Base-by-base conservation (phyloP, 2,329 filamentous ascomycete species). In the Alternaria hordeiaustralica region DNA sequence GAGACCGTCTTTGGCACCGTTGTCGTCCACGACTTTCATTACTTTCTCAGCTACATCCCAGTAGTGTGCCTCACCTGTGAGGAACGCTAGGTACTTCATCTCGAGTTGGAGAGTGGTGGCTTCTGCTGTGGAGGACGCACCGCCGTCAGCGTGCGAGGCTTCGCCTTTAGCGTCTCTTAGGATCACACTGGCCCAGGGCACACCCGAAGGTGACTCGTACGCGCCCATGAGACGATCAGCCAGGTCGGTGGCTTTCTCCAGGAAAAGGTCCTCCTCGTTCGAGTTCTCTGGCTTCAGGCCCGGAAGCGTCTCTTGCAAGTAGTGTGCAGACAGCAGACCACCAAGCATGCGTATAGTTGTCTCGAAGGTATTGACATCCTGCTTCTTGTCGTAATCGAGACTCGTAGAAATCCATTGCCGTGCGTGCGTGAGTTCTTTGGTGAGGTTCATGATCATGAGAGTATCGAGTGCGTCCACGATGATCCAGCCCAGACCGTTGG, bases 301-400 rank as follows among this genome's bases (percentile, higher is more conserved):
- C 0, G 94, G 93, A 70, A 90, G 95, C 58, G 88, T 87, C 23
- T 88, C 96, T 21, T 94, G 95, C n/a, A 99, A 86, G 80, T 98
- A 98, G 79, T 99, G 94, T 10, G 96, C 96, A 2, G 94, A 94
- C 33, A 99, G 85, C 45, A 99, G 84, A 11, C 96, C 96, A 15
- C 96, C 96, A 54, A 99, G 85, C 94, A 98, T 98, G 56, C 96
- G 92, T 73, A 98, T 98, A 0, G 95, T 98, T 8, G 95, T 98
- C 83, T 99, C 96, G 73, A 98, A 99, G 0, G 94, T 97, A 79
- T 94, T 98, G 60, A 99, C 95, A 78, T 97, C 93, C 78, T 97
- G 94, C 74, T 97, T 87, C 79, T 97, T 93, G 64, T 97, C 90
- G 82, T 96, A 98, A 11, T 89, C 90, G 66, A 98, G 82, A 8